Evolutionary conservation across 495 filamentous ascomycete species (phyloP).

Genomic region (Penicillium coprophilum): DNA sequence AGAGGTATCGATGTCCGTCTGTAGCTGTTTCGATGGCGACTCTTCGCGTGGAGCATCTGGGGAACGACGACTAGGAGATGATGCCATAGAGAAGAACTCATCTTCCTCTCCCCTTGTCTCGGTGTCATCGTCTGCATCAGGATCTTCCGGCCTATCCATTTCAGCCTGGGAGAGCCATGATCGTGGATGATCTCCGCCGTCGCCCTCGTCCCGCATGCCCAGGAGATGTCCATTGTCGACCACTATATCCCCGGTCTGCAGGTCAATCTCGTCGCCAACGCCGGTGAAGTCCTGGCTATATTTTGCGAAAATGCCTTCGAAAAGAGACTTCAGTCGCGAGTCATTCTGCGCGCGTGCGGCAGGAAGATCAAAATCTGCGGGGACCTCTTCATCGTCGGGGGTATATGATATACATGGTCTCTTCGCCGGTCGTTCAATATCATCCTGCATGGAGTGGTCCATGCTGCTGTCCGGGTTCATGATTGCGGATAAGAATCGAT

Average conservation of each 20-base stretch:
- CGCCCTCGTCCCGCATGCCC: slow-evolving; percentile 54
- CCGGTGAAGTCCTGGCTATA: slow-evolving; percentile 81
- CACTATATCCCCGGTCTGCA: slow-evolving; percentile 72
- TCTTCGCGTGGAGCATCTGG: background rate
- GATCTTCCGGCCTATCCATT: slow-evolving; percentile 9
- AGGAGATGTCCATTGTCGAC: slow-evolving; percentile 84
- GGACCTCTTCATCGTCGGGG: slow-evolving; percentile 38
- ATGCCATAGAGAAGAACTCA: background rate
- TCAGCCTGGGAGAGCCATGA: slow-evolving; percentile 21
- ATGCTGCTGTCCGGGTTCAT: slow-evolving; percentile 7
- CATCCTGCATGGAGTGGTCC: slow-evolving; percentile 4
- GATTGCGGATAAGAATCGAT: slow-evolving; percentile 5
- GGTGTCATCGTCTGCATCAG: background rate
- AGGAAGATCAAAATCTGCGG: slow-evolving; percentile 47
- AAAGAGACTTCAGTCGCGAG: slow-evolving; percentile 69
- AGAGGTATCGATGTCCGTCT: slow-evolving; percentile 25
- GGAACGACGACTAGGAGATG: background rate
- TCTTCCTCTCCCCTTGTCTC: slow-evolving; percentile 14
- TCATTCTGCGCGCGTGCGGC: slow-evolving; percentile 61
- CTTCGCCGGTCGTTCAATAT: slow-evolving; percentile 61
- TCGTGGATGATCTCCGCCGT: slow-evolving; percentile 34
- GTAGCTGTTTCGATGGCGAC: slow-evolving; percentile 1
- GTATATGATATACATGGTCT: slow-evolving; percentile 49
- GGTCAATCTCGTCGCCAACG: slow-evolving; percentile 78
- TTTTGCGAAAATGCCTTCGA: slow-evolving; percentile 85